phyloP scores from a whole-genome alignment of 2,329 filamentous ascomycete species.

The Scytalidium sp. region DNA sequence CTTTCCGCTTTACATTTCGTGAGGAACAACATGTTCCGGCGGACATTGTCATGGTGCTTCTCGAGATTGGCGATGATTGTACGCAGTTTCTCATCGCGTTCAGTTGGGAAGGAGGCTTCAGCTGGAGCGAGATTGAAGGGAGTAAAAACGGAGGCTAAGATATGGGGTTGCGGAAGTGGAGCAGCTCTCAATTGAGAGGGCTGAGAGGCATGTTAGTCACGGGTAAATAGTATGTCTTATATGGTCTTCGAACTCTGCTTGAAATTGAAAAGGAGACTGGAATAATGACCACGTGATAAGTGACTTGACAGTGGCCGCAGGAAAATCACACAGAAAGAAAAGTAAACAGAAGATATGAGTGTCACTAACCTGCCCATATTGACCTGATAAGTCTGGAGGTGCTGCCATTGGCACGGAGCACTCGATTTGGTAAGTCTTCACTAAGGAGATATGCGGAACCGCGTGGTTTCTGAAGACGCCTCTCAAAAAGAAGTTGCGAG shows the following conservation, averaged over 20 bases:
- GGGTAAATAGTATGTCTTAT: background rate
- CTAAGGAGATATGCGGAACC: no score
- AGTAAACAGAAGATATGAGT: background rate
- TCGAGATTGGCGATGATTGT: constrained; percentile 18
- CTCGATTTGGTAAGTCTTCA: no score
- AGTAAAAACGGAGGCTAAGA: constrained; percentile 19
- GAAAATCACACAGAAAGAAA: background rate
- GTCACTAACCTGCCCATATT: background rate
- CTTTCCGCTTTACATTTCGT: constrained; percentile 8
- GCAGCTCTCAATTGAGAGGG: background rate
- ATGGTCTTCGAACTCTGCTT: background rate
- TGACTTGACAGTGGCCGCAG: background rate
- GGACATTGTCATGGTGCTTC: constrained; percentile 18
- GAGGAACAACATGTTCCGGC: constrained; percentile 17
- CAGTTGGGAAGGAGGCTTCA: background rate
- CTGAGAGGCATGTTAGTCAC: background rate
- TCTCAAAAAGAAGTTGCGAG: no score
- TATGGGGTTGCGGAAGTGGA: background rate
- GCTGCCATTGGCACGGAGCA: background rate
- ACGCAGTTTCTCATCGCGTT: constrained; percentile 10
- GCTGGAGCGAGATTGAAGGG: constrained; percentile 17
- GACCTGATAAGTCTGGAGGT: background rate
- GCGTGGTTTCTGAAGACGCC: no score
- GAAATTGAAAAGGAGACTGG: background rate
- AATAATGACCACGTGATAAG: background rate